Percentiles rank a stretch among this genome's conserved stretches.
Conservation (phyloP, 768 basidiomycete species). For the Boletellus ananiceps region DNA sequence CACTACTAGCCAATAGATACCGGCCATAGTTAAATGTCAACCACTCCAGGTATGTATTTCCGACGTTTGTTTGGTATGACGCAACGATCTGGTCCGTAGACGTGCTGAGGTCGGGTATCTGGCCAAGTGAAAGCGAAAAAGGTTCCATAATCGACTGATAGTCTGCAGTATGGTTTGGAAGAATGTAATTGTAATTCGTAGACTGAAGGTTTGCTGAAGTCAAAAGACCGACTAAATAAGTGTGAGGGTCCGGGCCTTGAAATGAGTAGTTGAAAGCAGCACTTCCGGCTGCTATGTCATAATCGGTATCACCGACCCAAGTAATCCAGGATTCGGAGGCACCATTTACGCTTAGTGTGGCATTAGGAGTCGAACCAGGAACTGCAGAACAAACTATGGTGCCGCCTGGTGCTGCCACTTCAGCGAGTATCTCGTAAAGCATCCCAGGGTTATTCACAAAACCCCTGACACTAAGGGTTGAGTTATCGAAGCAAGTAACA, state of each 20-base stretch:
- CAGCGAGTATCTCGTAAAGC: constrained; percentile 63
- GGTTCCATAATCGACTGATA: constrained; percentile 38
- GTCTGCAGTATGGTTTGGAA: constrained; percentile 50
- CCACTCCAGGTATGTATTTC: constrained; percentile 70
- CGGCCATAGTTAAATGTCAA: constrained; percentile 68
- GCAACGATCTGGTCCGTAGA: constrained; percentile 56
- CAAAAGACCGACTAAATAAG: constrained; percentile 37
- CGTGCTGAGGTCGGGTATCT: constrained; percentile 44
- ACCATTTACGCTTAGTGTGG: constrained; percentile 43
- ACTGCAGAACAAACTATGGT: constrained; percentile 31
- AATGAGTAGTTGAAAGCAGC: constrained; percentile 56
- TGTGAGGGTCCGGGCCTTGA: constrained; percentile 57
- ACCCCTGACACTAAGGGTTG: constrained; percentile 54
- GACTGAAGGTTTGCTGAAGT: constrained; percentile 21
- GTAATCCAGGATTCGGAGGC: constrained; percentile 57
- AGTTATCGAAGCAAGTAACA: constrained; percentile 54
- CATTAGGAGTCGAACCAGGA: constrained; percentile 34
- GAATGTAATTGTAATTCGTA: constrained; percentile 35
- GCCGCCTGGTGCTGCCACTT: constrained; percentile 36
- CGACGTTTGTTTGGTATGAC: constrained; percentile 49
- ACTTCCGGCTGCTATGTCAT: constrained; percentile 58
- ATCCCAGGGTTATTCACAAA: constrained; percentile 52
- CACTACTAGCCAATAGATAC: constrained; percentile 59
- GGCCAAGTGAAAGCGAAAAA: constrained; percentile 59
- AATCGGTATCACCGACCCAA: constrained; percentile 75